These are phyloP conservation scores for Penicillium waksmanii DNA, from an alignment of 495 filamentous ascomycete genomes.

Conservation along the genomic window DNA sequence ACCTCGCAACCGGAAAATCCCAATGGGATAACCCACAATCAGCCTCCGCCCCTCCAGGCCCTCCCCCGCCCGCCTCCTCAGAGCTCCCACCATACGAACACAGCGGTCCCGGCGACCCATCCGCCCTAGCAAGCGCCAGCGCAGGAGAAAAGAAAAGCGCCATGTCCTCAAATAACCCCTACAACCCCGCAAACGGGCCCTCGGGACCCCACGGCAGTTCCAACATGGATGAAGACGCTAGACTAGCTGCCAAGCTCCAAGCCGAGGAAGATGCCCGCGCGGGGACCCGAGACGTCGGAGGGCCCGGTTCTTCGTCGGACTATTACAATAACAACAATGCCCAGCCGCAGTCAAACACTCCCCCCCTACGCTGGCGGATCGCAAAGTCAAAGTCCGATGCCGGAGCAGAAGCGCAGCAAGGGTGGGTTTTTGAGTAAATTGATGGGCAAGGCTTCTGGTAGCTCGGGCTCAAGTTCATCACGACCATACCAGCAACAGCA, in stretches of 20 bases:
- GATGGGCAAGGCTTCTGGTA: conserved; percentile 39
- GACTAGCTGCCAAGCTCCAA: conserved; percentile 75
- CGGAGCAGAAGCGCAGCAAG: conserved; percentile 34
- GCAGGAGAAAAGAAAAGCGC: conserved; percentile 48
- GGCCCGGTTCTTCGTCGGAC: conserved; percentile 40
- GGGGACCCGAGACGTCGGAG: conserved; percentile 14
- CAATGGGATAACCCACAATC: conserved; percentile 82
- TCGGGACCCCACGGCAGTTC: conserved; percentile 18
- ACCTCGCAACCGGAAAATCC: conserved; percentile 81
- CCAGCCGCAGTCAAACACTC: conserved; percentile 27
- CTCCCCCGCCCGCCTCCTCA: conserved; percentile 53
- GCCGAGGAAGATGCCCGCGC: conserved; percentile 77
- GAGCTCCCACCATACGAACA: conserved; percentile 69
- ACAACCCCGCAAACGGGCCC: conserved; percentile 32
- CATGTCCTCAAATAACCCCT: conserved; percentile 65
- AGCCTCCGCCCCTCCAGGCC: not conserved
- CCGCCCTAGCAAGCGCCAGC: conserved; percentile 47
- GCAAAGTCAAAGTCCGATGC: too few relatives aligned
- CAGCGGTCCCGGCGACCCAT: conserved; percentile 39
- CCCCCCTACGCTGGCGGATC: conserved; percentile 21
- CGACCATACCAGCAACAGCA: conserved; percentile 5
- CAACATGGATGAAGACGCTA: conserved; percentile 67
- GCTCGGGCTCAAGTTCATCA: conserved; percentile 26
- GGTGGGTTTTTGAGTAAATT: conserved; percentile 55
- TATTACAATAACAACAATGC: conserved; percentile 45